Base-by-base conservation (phyloP, 75 land plant genomes). In the Larix kaempferi region DNA sequence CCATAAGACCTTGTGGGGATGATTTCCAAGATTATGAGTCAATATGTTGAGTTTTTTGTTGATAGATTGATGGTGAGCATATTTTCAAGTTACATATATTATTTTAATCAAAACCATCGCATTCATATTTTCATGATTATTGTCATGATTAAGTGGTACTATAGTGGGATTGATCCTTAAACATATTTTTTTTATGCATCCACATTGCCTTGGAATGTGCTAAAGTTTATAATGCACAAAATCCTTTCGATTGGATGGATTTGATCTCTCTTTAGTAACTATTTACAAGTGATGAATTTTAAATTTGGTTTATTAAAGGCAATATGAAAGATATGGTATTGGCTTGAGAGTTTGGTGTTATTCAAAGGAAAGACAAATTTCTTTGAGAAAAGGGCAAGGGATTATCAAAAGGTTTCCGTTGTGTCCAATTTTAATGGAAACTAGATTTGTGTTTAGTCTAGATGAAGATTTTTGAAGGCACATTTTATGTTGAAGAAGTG, bases 211-310 rank as follows among this genome's bases (percentile, higher is more conserved):
- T n/a, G n/a, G n/a, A 4, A 41, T 85, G 79, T 74, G 74, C 49
- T 19, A 94, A 92, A 79, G 52, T 88, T 26, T 94, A 86, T 66
- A 71, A 82, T 54, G 90, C 74, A 3, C 57, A 54, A 22, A 94
- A 94, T 75, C 96, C 96, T 3, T 94, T 94, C 57, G 92, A 94
- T 63, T 94, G 92, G 90, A 94, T 94, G 96, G 96, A 94, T 85
- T 78, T 94, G 74, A 91, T 94, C 54, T 89, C 92, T 12, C 59
- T 94, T 6, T 94, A 94, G 84, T 72, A 52, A 72, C 56, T 72
- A 3, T 35, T 35, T 35, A 35, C 37, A 35, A 35, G 37, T 35
- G 37, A 35, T 35, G 37, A 35, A 2, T 35, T 35, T 35, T 41
- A 5, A 41, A 41, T 41, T 41, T 41, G 44, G 44, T 41, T 41